These are phyloP conservation scores for Phytophthora pistaciae DNA, from an alignment of 352 stramenopile genomes.

Conservation along the genomic window DNA sequence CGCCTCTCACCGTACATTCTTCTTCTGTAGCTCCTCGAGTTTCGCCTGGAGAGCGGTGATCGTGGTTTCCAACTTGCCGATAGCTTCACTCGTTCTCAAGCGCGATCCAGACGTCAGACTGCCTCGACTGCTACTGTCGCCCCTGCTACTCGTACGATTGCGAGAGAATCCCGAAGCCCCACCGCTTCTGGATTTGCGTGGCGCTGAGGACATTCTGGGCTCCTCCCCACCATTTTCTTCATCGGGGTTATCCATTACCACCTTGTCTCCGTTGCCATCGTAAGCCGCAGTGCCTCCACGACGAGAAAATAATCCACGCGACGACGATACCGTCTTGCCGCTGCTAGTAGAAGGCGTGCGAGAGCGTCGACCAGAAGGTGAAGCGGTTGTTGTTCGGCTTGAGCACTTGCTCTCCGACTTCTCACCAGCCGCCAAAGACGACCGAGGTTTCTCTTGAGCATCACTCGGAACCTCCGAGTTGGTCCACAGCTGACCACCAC, in stretches of 20 bases:
- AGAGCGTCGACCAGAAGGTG: constrained; percentile 15
- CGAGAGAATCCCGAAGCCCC: constrained; percentile 12
- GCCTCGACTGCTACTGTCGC: constrained; percentile 6
- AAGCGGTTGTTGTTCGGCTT: constrained; percentile 20
- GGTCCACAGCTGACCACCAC: constrained; percentile 72
- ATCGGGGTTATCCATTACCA: constrained; percentile 64
- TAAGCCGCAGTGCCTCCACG: constrained; percentile 42
- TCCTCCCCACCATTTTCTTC: constrained; percentile 36
- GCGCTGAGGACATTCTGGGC: constrained; percentile 14
- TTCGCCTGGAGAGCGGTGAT: constrained; percentile 62
- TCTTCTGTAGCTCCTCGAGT: constrained; percentile 75
- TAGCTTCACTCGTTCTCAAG: constrained; percentile 38
- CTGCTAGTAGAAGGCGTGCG: constrained; percentile 17
- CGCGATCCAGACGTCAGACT: constrained; percentile 23
- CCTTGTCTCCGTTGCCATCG: constrained; percentile 68
- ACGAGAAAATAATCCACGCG: constrained; percentile 69
- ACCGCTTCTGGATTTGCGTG: constrained; percentile 31
- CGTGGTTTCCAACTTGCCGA: constrained; percentile 68
- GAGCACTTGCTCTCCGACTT: constrained; percentile 16
- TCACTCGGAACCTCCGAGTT: constrained; percentile 33
- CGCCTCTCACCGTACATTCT: constrained; percentile 70
- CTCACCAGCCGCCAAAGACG: not conserved
- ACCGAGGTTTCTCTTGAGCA: constrained; percentile 4
- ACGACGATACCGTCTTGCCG: constrained; percentile 50
- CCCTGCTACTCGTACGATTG: constrained; percentile 15